Evolutionary conservation across 371 early-diverging fungal species (phyloP), one percentile per base, ranked within the genome.

Genomic region (Mucor saturninus): DNA sequence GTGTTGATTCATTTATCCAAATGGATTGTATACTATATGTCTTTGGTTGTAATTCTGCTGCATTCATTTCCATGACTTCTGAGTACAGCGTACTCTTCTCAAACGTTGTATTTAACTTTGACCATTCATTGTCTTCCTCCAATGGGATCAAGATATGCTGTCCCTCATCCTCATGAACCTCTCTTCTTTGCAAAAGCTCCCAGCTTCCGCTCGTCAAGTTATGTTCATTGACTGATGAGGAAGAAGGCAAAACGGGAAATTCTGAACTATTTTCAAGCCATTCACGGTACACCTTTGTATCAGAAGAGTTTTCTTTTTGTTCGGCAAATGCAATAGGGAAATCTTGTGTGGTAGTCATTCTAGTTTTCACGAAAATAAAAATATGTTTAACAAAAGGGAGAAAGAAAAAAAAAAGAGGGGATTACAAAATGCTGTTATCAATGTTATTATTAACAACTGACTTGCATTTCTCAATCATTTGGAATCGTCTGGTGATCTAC

Each of bases 321-420:
- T 66, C 66, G n/a, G 66, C 66, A 45, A 66, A 66, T 28, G 56
- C 61, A 30, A 66, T 43, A 45, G 66, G 61, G 35, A 66, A 66
- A 11, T 66, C 66, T 60, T 65, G 65, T 52, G 6, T 45, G 7
- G 7, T 46, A 21, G 46, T 21, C 46, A 46, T 46, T 6, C 15
- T 42, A 0, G 4, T 13, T 42, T 13, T 42, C 4, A 42, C 21
- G 21, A 13, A 42, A n/a, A 42, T 13, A 21, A 21, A 15, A 6
- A 45, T 4, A 6, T 42, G 42, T 42, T 42, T 6, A n/a, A 10
- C 9, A 10, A 10, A 10, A 42, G 4, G n/a, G n/a, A 42, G n/a
- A 4, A 10, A 15, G 15, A 15, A 15, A 15, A 45, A 15, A 15
- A 15, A 45, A 15, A 45, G 45, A 45, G 45, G 5, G 14, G n/a